phyloP scores from a whole-genome alignment of 306 rosid genomes.

The Vigna mungo region DNA sequence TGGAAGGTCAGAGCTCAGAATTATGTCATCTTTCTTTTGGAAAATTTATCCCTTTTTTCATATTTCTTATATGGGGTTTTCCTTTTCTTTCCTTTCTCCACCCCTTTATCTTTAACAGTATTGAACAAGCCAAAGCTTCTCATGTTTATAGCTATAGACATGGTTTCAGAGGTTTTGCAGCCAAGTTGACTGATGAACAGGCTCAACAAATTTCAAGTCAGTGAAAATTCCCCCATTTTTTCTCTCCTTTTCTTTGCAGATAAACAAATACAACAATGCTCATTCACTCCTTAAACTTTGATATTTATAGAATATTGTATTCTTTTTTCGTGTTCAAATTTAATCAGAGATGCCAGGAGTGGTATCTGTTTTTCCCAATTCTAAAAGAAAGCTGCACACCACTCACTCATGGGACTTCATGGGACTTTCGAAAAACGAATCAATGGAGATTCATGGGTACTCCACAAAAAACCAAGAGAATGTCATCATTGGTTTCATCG shows the following conservation, averaged over 20 bases:
- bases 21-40: not conserved
- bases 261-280: not conserved
- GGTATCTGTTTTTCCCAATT: constrained; percentile 78
- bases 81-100: not conserved
- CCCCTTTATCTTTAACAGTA: constrained; percentile 49
- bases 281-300: not conserved
- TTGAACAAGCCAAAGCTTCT: constrained; percentile 67
- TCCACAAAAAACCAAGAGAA: constrained; percentile 71
- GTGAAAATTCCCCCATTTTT: not conserved
- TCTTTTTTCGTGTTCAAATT: constrained; percentile 33
- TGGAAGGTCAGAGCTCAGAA: constrained; percentile 57
- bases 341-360: constrained; percentile 76
- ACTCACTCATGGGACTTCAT: constrained; percentile 90
- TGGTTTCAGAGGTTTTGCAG: constrained; percentile 86
- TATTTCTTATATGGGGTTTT: constrained; percentile 17
- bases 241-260: not conserved
- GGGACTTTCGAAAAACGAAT: constrained; percentile 67
- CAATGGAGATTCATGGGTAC: constrained; percentile 59
- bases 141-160: constrained; percentile 75
- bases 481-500: constrained; percentile 75
- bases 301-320: constrained; percentile 23
- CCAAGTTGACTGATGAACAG: constrained; percentile 68
- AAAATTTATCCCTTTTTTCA: not conserved
- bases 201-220: constrained; percentile 69
- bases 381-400: constrained; percentile 71